Base-by-base conservation (phyloP, 805 yeast species). In the Scheffersomyces coipomensis region DNA sequence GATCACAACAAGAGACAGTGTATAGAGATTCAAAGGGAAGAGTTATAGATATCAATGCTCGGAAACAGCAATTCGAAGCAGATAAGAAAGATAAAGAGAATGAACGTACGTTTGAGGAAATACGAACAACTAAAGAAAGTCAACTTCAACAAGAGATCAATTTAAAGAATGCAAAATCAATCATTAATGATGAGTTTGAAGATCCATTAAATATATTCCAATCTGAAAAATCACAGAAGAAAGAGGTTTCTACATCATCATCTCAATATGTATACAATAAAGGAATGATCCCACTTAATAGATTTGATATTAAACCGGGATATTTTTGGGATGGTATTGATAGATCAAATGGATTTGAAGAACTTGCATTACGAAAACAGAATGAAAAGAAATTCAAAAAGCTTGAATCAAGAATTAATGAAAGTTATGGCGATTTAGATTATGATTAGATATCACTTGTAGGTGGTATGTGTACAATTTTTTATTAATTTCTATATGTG, bases 311-410 rank as follows among this genome's bases (percentile, higher is more conserved):
- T 11, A 62, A 65, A 4, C 95, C 97, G 0, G 97, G 97, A 0
- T 68, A 70, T 47, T 68, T 87, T 41, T 90, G 98, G 98, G 68
- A 63, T 59, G 97, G 97, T 0, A 81, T 90, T 2, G 90, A 88
- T 60, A 66, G 98, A 43, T 81, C 95, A 0, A 90, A 84, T 55
- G 97, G 96, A 3, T 90, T 85, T 60, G 98, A 90, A 55, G 67
- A 64, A 35, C 66, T 73, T 39, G 75, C 85, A 71, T 71, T 85
- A 46, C 68, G 57, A 24, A 57, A 58, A 37, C 43, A 63, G 19
- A 62, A 52, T 23, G 65, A 64, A 30, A 35, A 27, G 58, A 33
- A 68, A 54, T 49, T 70, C 62, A 40, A 56, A 2, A 49, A 58
- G 11, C 72, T 42, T 15, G 44, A 49, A 17, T 25, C 38, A 21